Percentiles rank a stretch among this genome's conserved stretches.
These are phyloP conservation scores for Zygosaccharomyces rouxii DNA, from an alignment of 805 yeast species.

Conservation along the genomic window DNA sequence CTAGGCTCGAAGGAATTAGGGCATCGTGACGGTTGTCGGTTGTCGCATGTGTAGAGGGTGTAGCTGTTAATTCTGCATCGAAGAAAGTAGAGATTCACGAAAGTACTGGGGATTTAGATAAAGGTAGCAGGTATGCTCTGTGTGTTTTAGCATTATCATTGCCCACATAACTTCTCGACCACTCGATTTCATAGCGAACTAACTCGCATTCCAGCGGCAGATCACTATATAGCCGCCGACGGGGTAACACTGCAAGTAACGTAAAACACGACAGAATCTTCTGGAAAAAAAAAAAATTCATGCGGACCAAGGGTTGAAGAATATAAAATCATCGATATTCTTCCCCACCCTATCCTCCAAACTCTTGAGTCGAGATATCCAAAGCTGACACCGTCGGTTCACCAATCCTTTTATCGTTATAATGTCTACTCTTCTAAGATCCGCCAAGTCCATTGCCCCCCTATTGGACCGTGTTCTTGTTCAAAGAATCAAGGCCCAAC, in stretches of 20 bases:
- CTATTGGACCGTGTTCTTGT: conserved; percentile 94
- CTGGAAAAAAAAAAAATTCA: conserved; percentile 7
- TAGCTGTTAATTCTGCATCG: too few relatives aligned
- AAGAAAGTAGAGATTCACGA: too few relatives aligned
- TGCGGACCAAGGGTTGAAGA: neutral
- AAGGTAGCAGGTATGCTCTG: too few relatives aligned
- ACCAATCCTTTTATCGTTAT: neutral
- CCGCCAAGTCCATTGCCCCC: conserved; percentile 85
- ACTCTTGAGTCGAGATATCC: neutral
- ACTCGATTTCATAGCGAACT: too few relatives aligned
- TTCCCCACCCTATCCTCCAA: neutral
- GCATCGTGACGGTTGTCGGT: neutral
- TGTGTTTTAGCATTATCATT: too few relatives aligned
- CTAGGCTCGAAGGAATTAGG: neutral
- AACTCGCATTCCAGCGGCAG: too few relatives aligned
- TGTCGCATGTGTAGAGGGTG: too few relatives aligned
- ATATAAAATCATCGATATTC: conserved; percentile 1
- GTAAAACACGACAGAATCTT: conserved; percentile 10
- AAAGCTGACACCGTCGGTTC: neutral
- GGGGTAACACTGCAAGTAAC: neutral
- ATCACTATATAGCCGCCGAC: conserved; percentile 1
- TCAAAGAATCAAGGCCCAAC: conserved; percentile 87
- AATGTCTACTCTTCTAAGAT: conserved; percentile 62
- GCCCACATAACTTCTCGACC: too few relatives aligned
- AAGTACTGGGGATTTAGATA: conserved; percentile 85